Evolutionary conservation across 1,139 yeast species (phyloP), one percentile per base, ranked within the genome.

Genomic region (Hansenula sp.): DNA sequence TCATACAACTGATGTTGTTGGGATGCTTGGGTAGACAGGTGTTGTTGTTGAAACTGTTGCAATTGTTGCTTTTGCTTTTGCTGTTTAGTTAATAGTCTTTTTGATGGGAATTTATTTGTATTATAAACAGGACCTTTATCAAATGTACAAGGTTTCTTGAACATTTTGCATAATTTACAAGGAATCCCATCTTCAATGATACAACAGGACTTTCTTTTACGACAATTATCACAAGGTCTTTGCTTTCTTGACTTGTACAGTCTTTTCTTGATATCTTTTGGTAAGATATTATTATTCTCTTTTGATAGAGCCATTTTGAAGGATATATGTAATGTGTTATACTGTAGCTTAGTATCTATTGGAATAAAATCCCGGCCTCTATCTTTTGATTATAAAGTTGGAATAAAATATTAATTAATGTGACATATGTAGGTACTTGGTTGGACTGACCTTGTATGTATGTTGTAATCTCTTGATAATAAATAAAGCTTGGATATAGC

Each of bases 201-300:
- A 34, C 44, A 42, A 15, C 44, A 34, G 3, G 41, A 33, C 38
- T 42, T 42, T 13, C 44, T 15, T 17, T 34, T 37, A n/a, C 44
- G 33, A 38, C 44, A 42, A 24, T 21, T 27, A 34, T 42, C 44
- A 34, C 44, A 42, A 16, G 44, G 44, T 34, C 44, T 37, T 28
- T 38, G 41, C 27, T 33, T 38, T 38, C 44, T 38, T 12, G 44
- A 42, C 25, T 42, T 42, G 27, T 42, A 42, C 17, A 34, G 21
- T 38, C 44, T 38, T 38, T 38, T 38, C 30, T 38, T 38, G 12
- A 38, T 19, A 27, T 36, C 38, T 36, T 36, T 36, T 36, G 38
- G 38, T 8, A 36, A 9, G 17, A 36, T 36, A 10, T 17, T 18
- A 17, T 36, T 36, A 12, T 36, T 36, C 21, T 36, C 38, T 19